phyloP scores from a whole-genome alignment of 2,329 filamentous ascomycete genomes.

The Alternaria panax region DNA sequence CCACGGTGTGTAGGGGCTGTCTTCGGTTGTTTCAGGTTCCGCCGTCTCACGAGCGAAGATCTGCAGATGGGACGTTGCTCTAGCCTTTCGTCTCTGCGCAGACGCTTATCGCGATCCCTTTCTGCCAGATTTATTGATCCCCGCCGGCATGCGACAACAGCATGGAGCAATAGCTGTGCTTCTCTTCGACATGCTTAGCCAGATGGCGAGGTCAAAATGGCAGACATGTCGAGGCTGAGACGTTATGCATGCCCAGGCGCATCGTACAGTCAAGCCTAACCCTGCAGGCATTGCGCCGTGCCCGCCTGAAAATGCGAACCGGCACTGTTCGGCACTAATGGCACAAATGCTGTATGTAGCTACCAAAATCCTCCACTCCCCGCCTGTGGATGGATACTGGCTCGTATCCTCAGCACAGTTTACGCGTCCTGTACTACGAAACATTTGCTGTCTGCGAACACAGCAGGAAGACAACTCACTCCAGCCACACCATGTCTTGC shows the following conservation, averaged over 20 bases:
- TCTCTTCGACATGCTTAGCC: constrained; percentile 5
- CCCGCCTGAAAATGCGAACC: constrained; percentile 24
- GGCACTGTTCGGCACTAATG: constrained; percentile 29
- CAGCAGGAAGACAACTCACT: background rate
- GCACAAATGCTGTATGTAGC: constrained; percentile 15
- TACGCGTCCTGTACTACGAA: constrained; percentile 9
- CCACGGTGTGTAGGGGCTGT: constrained; percentile 20
- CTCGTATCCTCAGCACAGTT: constrained; percentile 1
- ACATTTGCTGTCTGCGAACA: background rate
- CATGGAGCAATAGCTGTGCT: background rate
- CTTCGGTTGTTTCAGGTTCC: constrained; percentile 39
- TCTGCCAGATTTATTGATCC: constrained; percentile 1
- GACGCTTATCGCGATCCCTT: constrained; percentile 8
- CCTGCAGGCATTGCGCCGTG: constrained; percentile 27
- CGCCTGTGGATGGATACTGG: background rate
- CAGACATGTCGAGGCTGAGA: constrained; percentile 11
- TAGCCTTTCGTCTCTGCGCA: constrained; percentile 16
- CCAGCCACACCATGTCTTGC: background rate
- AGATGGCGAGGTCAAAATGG: constrained; percentile 15
- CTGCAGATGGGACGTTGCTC: constrained; percentile 30
- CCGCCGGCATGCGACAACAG: constrained; percentile 4
- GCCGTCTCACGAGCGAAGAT: constrained; percentile 31
- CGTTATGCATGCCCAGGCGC: background rate
- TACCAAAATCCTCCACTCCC: constrained; percentile 10
- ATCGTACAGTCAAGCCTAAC: constrained; percentile 21